Evolutionary conservation across 495 filamentous ascomycete species (phyloP).

Genomic region (Neurospora sp.): DNA sequence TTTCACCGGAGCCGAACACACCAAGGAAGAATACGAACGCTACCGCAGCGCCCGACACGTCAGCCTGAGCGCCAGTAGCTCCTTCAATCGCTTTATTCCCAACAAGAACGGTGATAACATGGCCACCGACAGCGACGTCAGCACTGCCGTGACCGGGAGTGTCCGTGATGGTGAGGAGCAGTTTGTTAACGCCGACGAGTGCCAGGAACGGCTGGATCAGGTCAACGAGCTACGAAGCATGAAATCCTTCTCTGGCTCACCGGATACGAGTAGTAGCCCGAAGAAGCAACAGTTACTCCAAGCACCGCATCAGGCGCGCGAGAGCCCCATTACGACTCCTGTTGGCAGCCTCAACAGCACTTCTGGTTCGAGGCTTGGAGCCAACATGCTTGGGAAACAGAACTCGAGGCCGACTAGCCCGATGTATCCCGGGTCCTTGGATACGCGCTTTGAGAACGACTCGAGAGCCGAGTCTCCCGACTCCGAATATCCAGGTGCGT

Average conservation of each 20-base stretch:
- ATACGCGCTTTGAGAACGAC: neutral
- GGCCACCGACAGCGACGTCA: constrained; percentile 24
- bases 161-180: constrained; percentile 6
- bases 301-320: neutral
- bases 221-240: neutral
- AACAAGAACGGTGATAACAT: constrained; percentile 7
- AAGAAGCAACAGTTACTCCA: neutral
- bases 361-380: neutral
- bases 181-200: neutral
- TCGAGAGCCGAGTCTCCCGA: neutral
- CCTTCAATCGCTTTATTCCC: constrained; percentile 16
- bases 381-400: neutral
- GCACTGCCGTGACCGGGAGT: constrained; percentile 17
- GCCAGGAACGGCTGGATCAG: neutral
- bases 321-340: constrained; percentile 1
- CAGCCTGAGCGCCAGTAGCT: constrained; percentile 20
- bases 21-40: constrained; percentile 40
- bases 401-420: neutral
- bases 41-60: constrained; percentile 28
- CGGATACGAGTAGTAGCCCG: neutral
- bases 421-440: neutral
- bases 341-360: neutral
- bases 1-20: constrained; percentile 43
- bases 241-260: neutral
- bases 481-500: neutral